Base-by-base conservation (phyloP, 2,329 filamentous ascomycete genomes). In the Teratosphaeria gauchensis region DNA sequence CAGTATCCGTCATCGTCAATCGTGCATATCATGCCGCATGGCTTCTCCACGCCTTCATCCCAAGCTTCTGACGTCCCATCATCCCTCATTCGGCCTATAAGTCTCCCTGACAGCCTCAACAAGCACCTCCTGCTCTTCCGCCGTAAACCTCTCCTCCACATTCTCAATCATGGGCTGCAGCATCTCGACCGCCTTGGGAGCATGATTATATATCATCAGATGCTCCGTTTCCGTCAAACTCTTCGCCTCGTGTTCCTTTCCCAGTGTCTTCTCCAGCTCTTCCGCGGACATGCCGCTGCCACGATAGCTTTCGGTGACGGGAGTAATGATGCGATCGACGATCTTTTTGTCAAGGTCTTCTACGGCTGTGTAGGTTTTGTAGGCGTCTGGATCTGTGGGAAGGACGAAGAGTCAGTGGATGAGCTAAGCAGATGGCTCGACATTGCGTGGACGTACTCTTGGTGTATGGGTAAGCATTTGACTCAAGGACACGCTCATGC, bases 161-260 rank as follows among this genome's bases (percentile, higher is more conserved):
- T 69, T 68, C 61, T 73, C 71, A 33, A 73, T 66, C 66, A 73
- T 72, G 11, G 70, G 69, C 62, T 71, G 63, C 58, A 73, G 56
- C 61, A 70, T 66, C 62, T 71, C 67, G 12, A 68, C 59, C 24
- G 65, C 64, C 56, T 62, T 62, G 38, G 71, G 71, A 51, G 70
- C 68, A 42, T 68, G 64, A 55, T 73, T 73, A 53, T 67, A 65
- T 8, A 73, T 56, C 63, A 71, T 68, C 52, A 73, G 59, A 53
- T 69, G 55, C 58, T 73, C 71, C 48, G 69, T 64, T 61, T 71
- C 69, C 32, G 69, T 72, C 59, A 73, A 58, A 30, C 64, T 64
- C 62, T 72, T 72, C 56, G 56, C 62, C 35, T 70, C 68, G 57
- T 70, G 65, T 59, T 68, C 66, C 24, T 61, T 62, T 31, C 65